Percentiles rank a stretch among this genome's conserved stretches.
These are phyloP conservation scores for Macaranga tanarius DNA, from an alignment of 441 rosid species.

Conservation along the genomic window DNA sequence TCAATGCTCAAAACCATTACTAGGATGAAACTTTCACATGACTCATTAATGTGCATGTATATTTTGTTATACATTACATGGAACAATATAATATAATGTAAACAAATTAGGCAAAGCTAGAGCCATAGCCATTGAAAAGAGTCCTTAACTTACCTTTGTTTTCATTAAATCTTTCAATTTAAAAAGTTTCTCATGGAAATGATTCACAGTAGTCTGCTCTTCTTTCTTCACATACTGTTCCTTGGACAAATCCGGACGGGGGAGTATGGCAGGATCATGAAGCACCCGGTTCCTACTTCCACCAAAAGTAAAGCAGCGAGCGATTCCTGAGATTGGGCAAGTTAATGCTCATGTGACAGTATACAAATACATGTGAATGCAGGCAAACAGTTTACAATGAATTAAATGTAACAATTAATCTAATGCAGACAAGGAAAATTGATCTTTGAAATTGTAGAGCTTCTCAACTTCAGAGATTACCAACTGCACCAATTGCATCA, in stretches of 20 bases:
- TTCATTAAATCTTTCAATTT: constrained; percentile 78
- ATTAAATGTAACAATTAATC: neutral
- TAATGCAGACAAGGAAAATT: neutral
- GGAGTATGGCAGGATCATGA: constrained; percentile 68
- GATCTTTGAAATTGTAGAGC: neutral
- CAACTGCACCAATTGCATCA: constrained; percentile 89
- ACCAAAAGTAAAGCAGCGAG: constrained; percentile 83
- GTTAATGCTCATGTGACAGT: neutral
- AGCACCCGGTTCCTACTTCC: constrained; percentile 71
- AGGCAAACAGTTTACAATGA: neutral
- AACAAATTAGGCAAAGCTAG: neutral
- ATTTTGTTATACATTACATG: neutral
- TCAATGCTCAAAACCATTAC: neutral
- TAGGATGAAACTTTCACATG: neutral
- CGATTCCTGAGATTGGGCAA: constrained; percentile 52
- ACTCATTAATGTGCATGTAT: neutral
- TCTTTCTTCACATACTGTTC: constrained; percentile 69
- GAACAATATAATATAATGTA: too few species aligned
- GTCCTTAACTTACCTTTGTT: constrained; percentile 47
- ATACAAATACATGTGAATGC: neutral
- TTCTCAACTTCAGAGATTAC: constrained; percentile 32
- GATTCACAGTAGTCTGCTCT: constrained; percentile 80
- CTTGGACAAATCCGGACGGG: constrained; percentile 62
- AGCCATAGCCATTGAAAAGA: neutral
- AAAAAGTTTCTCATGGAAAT: constrained; percentile 88